These are phyloP conservation scores for Sugiyamaella grinbergsii DNA, from an alignment of 1,139 yeast species.

Conservation along the genomic window DNA sequence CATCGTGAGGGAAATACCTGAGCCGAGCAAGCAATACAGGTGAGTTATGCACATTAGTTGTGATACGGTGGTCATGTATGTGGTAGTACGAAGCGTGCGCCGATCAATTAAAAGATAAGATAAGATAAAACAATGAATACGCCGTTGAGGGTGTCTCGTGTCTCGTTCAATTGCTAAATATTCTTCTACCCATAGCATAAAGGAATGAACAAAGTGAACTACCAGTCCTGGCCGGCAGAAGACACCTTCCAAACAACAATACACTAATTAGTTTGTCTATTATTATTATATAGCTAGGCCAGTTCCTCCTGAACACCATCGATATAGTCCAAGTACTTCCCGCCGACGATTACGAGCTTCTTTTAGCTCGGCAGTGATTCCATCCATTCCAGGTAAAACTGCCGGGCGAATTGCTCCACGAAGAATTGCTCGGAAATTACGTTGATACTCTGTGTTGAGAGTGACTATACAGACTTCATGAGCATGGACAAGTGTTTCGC, in stretches of 20 bases:
- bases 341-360: conserved; percentile 36
- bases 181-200: too few species aligned
- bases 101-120: background rate
- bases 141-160: too few species aligned
- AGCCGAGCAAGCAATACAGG: background rate
- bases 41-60: background rate
- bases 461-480: conserved; percentile 43
- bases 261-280: background rate
- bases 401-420: conserved; percentile 31
- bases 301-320: conserved; percentile 38
- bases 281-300: conserved; percentile 34
- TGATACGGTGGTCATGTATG: too few species aligned
- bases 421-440: conserved; percentile 39
- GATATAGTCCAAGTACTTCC: conserved; percentile 36
- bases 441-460: conserved; percentile 41
- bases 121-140: too few species aligned
- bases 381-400: conserved; percentile 21
- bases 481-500: conserved; percentile 40
- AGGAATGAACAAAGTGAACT: too few species aligned
- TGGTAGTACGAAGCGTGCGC: too few species aligned
- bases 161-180: too few species aligned
- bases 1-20: too few species aligned
- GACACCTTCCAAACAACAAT: too few species aligned
- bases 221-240: too few species aligned
- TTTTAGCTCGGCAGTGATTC: conserved; percentile 25